Base-by-base conservation (phyloP, 441 rosid genomes). In the Euphorbia schlechtendalii region DNA sequence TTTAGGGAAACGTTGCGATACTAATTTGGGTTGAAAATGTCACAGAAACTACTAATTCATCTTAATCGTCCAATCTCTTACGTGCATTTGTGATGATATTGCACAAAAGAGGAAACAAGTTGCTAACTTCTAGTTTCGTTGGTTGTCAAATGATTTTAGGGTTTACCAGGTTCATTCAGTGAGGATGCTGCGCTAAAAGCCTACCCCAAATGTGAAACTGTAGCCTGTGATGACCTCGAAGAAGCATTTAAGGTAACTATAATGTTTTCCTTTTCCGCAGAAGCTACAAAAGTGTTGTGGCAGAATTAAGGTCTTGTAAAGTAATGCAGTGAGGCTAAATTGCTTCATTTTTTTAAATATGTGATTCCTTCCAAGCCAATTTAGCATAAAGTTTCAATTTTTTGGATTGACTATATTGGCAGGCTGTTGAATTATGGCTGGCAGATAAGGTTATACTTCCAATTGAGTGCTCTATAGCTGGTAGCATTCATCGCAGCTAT, bases 121-220 rank as follows among this genome's bases (percentile, higher is more conserved):
- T 61, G 59, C 65, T 59, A 24, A 25, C 6, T 48, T 8, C 56
- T 58, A 30, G 7, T 57, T 46, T 48, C 46, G 55, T 68, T 27
- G 28, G 24, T 57, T 62, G 48, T 12, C 56, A 63, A 54, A 8
- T 53, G 57, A 27, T 3, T 71, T 66, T 74, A 84, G 85, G 89
- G 87, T 18, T 41, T 69, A 24, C 73, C 80, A 14, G 87, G 87
- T 60, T 80, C 89, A 21, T 79, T 40, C 65, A 77, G 75, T 30
- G 89, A 84, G 74, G 87, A 80, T 32, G 89, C 89, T 53, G 89
- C 85, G 11, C 76, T 77, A 17, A 84, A 84, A 69, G 85, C 86
- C 56, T 82, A 82, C 68, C 85, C 89, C 11, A 73, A 77, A 34
- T 81, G 84, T 70, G 76, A 82, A 73, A 77, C 87, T 53, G 80